These are phyloP conservation scores for Aphanomyces astaci DNA, from an alignment of 352 stramenopile species.

Conservation along the genomic window DNA sequence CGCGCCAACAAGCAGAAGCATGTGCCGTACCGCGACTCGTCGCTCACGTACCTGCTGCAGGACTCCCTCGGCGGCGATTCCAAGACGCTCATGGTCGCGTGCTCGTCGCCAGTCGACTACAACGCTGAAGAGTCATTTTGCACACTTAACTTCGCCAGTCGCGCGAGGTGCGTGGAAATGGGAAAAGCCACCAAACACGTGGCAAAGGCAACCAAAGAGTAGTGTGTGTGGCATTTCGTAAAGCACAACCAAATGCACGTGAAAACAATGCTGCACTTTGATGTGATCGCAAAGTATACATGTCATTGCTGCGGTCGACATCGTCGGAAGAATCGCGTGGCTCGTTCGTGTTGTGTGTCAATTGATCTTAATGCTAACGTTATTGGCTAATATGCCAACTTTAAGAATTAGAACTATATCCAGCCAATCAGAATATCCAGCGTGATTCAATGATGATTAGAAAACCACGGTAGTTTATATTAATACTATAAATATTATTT, in stretches of 20 bases:
- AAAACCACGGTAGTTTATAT: too few species aligned
- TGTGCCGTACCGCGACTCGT: constrained; percentile 92
- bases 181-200: constrained; percentile 84
- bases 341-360: background rate
- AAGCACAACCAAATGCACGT: background rate
- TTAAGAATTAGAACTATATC: background rate
- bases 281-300: too few species aligned
- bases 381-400: background rate
- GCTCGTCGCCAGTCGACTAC: constrained; percentile 82
- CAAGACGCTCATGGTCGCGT: constrained; percentile 92
- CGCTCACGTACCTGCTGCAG: constrained; percentile 90
- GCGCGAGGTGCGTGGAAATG: constrained; percentile 82
- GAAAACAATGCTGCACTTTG: too few species aligned
- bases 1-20: constrained; percentile 84
- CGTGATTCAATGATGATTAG: too few species aligned
- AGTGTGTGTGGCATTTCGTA: constrained; percentile 19
- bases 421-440: too few species aligned
- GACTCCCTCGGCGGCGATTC: constrained; percentile 87
- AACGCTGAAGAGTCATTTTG: constrained; percentile 90
- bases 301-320: too few species aligned
- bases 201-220: constrained; percentile 23
- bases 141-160: constrained; percentile 88
- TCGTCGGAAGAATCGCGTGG: too few species aligned
- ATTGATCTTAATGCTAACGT: too few species aligned
- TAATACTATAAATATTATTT: too few species aligned